Percentiles rank a stretch among this genome's conserved stretches.
Evolutionary conservation across 768 basidiomycete genomes (phyloP).

Genomic region (Daedaleopsis nitida): DNA sequence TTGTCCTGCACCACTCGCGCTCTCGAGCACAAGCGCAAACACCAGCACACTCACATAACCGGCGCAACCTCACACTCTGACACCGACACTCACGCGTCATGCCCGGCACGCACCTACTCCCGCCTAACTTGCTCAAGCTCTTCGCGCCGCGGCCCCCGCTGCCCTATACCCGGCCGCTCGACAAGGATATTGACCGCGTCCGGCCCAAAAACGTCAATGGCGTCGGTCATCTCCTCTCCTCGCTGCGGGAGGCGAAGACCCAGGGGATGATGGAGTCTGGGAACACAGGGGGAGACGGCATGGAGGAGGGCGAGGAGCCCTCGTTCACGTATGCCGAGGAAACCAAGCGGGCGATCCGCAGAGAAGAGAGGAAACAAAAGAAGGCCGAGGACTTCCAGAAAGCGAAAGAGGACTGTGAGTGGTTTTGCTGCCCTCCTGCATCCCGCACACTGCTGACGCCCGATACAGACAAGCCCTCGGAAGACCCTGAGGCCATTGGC

Average conservation of each 20-base stretch:
- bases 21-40: not conserved
- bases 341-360: constrained; percentile 71
- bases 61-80: not conserved
- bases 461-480: constrained; percentile 84
- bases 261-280: constrained; percentile 56
- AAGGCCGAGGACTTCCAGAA: constrained; percentile 73
- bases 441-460: constrained; percentile 8
- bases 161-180: constrained; percentile 83
- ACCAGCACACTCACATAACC: not conserved
- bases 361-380: constrained; percentile 80
- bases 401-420: constrained; percentile 86
- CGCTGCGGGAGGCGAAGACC: constrained; percentile 78
- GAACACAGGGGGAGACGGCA: constrained; percentile 50
- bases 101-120: constrained; percentile 85
- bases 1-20: constrained; percentile 3
- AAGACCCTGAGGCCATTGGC: constrained; percentile 87
- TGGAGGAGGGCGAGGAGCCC: constrained; percentile 87
- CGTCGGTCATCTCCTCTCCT: constrained; percentile 72
- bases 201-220: constrained; percentile 69
- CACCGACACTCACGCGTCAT: constrained; percentile 27
- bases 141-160: constrained; percentile 93
- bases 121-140: constrained; percentile 94
- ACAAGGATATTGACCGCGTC: constrained; percentile 79
- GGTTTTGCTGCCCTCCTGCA: not conserved
- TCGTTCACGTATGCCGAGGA: constrained; percentile 83